phyloP scores from a whole-genome alignment of 208 protist genomes.

The Crithidia brevicula region DNA sequence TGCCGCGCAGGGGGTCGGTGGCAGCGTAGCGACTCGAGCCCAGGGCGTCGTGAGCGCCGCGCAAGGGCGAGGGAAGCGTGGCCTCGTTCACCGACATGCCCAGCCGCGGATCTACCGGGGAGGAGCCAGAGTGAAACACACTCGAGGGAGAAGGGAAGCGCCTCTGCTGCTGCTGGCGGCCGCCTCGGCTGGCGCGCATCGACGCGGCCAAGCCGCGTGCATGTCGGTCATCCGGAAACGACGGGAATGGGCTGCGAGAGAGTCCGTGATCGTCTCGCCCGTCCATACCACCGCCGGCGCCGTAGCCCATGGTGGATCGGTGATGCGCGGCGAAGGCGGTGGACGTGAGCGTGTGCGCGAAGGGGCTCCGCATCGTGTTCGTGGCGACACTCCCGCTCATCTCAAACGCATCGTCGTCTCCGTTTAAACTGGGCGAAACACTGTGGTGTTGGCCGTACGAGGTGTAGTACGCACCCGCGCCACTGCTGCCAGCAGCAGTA shows the following conservation, averaged over 20 bases:
- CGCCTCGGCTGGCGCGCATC: too few relatives aligned
- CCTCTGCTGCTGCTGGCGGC: too few relatives aligned
- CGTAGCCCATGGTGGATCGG: background rate
- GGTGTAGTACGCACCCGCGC: background rate
- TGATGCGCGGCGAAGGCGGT: background rate
- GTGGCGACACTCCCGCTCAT: background rate
- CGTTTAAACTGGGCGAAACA: background rate
- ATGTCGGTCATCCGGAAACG: too few relatives aligned
- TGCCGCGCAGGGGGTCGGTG: background rate
- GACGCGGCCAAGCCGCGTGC: too few relatives aligned
- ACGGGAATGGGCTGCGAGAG: too few relatives aligned
- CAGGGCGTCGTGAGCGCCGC: background rate
- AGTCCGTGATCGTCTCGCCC: too few relatives aligned
- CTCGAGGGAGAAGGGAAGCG: too few relatives aligned
- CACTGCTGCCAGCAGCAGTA: too few relatives aligned
- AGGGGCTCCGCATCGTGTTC: background rate
- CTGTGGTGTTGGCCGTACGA: background rate
- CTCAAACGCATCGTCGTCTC: background rate
- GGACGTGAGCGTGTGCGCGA: background rate
- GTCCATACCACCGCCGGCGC: background rate
- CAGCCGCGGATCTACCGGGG: constrained; percentile 3
- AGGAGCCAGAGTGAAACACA: too few relatives aligned
- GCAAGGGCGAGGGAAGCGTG: too few relatives aligned
- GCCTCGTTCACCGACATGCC: too few relatives aligned
- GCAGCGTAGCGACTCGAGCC: too few relatives aligned